Evolutionary conservation across 1,139 yeast species (phyloP).

Genomic region (Sugiyamaella xylanicola): DNA sequence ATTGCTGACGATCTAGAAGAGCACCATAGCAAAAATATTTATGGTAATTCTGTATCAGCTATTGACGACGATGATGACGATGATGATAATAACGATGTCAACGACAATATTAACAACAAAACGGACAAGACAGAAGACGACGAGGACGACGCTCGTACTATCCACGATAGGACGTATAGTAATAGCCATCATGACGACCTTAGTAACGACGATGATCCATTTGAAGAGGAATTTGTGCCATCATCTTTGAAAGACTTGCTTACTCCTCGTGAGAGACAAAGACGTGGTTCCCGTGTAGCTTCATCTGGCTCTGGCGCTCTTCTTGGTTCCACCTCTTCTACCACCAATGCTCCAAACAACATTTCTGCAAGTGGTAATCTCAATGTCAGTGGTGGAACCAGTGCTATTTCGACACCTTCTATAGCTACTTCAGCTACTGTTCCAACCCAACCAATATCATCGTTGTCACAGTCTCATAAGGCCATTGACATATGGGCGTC

Average conservation of each 20-base stretch:
- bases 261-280: constrained; percentile 73
- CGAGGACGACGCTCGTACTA: constrained; percentile 19
- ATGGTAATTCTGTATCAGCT: constrained; percentile 42
- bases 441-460: constrained; percentile 9
- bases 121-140: constrained; percentile 5
- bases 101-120: background rate
- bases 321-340: background rate
- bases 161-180: constrained; percentile 7
- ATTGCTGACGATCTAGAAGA: constrained; percentile 47
- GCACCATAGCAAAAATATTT: constrained; percentile 21
- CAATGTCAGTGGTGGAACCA: background rate
- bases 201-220: constrained; percentile 49
- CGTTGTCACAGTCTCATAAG: constrained; percentile 10
- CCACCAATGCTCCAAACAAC: background rate
- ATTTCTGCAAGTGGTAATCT: background rate
- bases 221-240: constrained; percentile 77
- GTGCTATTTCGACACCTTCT: background rate
- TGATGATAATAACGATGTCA: constrained; percentile 19
- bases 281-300: constrained; percentile 58
- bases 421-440: constrained; percentile 1
- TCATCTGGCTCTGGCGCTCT: constrained; percentile 6
- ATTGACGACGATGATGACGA: constrained; percentile 47
- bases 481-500: constrained; percentile 20
- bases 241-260: constrained; percentile 69
- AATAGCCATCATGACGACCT: constrained; percentile 24